These are phyloP conservation scores for Raphanus raphanistrum DNA, from an alignment of 345 rosid species.

Conservation along the genomic window DNA sequence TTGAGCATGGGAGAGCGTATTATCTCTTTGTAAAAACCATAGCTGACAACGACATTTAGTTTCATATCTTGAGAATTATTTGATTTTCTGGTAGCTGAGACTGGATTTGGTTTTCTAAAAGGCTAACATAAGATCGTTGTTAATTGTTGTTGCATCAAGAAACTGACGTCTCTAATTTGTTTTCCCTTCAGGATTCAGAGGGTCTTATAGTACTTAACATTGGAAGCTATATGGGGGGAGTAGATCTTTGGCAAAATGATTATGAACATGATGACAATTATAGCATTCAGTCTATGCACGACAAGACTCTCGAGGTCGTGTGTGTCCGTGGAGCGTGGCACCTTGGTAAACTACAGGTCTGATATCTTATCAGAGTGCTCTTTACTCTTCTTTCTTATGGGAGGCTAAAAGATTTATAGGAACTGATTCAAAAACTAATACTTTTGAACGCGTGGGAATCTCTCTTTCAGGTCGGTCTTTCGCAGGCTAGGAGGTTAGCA, in stretches of 20 bases:
- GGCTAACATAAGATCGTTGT: background rate
- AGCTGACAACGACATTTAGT: background rate
- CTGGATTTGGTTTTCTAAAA: background rate
- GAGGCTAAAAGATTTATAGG: background rate
- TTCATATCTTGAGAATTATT: too few species aligned
- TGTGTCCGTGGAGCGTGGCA: slow-evolving; percentile 87
- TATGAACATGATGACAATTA: slow-evolving; percentile 58
- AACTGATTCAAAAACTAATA: background rate
- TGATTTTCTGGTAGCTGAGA: background rate
- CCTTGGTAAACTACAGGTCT: slow-evolving; percentile 84
- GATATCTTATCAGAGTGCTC: background rate
- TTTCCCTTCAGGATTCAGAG: slow-evolving; percentile 62
- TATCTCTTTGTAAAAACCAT: background rate
- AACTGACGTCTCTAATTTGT: slow-evolving; percentile 5
- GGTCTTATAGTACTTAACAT: slow-evolving; percentile 80
- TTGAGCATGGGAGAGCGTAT: background rate
- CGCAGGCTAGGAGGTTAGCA: slow-evolving; percentile 69
- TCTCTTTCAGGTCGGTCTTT: slow-evolving; percentile 54
- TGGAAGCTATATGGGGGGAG: slow-evolving; percentile 93
- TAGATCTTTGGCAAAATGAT: slow-evolving; percentile 87
- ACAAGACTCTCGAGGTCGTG: slow-evolving; percentile 75
- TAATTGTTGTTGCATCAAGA: background rate
- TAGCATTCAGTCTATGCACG: slow-evolving; percentile 70
- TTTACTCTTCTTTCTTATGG: background rate
- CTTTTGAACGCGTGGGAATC: background rate